Base-by-base conservation (phyloP, 1,284 basidiomycete species). In the Athelia sp. region DNA sequence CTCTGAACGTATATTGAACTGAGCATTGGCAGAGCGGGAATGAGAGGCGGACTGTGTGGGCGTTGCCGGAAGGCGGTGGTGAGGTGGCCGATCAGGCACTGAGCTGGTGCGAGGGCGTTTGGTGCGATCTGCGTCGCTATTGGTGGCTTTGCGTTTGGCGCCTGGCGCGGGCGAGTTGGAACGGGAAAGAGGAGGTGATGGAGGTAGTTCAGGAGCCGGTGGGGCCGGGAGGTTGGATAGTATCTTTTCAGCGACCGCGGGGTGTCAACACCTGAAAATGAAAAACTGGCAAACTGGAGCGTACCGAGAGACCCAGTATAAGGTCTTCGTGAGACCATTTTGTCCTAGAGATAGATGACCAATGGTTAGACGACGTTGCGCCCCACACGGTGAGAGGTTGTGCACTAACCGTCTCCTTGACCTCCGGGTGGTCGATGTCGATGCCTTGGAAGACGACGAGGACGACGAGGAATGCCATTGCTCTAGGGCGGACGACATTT, bases 101-200 rank as follows among this genome's bases (percentile, higher is more conserved):
- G 70, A 66, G 52, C 57, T 64, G 23, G 70, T 75, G 58, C 83
- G 76, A 13, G 76, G 75, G 45, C 82, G 80, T 66, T 88, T 88
- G 50, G 64, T 56, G 50, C 69, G 60, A 43, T 81, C 77, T 50
- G 65, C 56, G 54, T 75, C 72, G 29, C 70, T 61, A n/a, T 67
- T 54, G 29, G 68, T 77, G 52, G 69, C 70, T 67, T 84, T 86
- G 62, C 86, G 82, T 69, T 88, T 88, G 57, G 62, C 58, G 51
- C 68, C 60, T 49, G 75, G 73, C 24, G 69, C 70, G 50, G 84
- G 82, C 54, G 84, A 86, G 60, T 74, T 64, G 56, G 75, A 69
- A 58, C 82, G 78, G 57, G 84, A 86, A 36, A 74, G 71, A 14
- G 83, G 83, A 49, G 84, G 83, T 50, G 84, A 84, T 51, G 79